These are phyloP conservation scores for Chloroidium sp. DNA, from an alignment of 163 green algal genomes.

Conservation along the genomic window DNA sequence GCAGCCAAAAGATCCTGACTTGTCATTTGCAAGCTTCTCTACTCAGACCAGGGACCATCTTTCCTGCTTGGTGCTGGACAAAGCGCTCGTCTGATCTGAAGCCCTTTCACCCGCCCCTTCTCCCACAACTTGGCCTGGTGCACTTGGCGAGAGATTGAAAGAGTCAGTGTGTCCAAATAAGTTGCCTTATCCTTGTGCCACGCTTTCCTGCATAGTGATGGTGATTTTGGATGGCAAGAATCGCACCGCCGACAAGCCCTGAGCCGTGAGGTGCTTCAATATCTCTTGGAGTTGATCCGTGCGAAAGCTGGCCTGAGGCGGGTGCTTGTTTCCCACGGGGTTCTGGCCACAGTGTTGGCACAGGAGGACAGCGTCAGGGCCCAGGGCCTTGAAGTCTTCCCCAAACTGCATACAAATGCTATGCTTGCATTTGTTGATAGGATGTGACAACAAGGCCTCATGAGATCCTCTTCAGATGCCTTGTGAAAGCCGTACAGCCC, in stretches of 20 bases:
- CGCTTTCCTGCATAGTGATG: too few relatives aligned
- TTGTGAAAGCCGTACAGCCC: too few relatives aligned
- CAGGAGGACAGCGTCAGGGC: constrained; percentile 76
- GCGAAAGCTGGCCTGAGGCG: constrained; percentile 70
- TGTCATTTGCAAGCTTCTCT: too few relatives aligned
- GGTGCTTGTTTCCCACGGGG: constrained; percentile 47
- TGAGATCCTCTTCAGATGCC: too few relatives aligned
- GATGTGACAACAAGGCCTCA: too few relatives aligned
- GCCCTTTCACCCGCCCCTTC: too few relatives aligned
- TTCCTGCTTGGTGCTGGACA: too few relatives aligned
- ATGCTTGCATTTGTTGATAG: neutral
- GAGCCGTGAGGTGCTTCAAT: constrained; percentile 39
- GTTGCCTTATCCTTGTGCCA: neutral
- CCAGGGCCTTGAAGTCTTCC: constrained; percentile 78
- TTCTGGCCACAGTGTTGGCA: constrained; percentile 71
- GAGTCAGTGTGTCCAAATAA: neutral
- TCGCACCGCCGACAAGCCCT: constrained; percentile 42
- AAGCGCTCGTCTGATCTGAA: too few relatives aligned
- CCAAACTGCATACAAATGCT: constrained; percentile 37
- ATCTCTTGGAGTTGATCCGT: constrained; percentile 47
- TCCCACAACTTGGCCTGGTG: too few relatives aligned
- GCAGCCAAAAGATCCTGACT: too few relatives aligned
- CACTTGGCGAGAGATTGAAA: too few relatives aligned
- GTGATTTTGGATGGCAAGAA: neutral
- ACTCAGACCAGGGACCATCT: too few relatives aligned